Evolutionary conservation across 2,329 filamentous ascomycete species (phyloP), one percentile per base, ranked within the genome.

Genomic region (Xylariomycetidae sp.): DNA sequence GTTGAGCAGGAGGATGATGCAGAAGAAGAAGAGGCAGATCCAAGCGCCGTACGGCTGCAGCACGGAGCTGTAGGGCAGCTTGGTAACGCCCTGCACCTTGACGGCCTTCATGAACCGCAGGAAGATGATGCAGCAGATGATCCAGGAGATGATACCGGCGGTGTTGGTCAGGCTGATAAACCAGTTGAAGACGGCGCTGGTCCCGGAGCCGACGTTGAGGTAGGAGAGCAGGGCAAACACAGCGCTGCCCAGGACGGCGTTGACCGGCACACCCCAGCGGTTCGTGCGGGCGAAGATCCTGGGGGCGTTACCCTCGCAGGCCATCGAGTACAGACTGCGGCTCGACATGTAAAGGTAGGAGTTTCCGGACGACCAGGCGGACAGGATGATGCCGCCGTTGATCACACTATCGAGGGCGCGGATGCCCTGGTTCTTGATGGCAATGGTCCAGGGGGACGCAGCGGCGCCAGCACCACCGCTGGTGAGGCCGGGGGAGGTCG

Each of bases 181-280:
- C 73, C 72, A 77, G 46, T 69, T 71, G 52, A 77, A 76, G 5
- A 85, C 80, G 19, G 74, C 68, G 1, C 74, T 65, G 0, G 75
- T 69, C 29, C 62, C 56, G 46, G 71, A 71, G 16, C 68, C 76
- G 30, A 82, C 67, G 46, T 81, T 77, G 40, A 83, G 56, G 52
- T 84, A 85, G 11, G 72, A 70, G 15, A 86, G 61, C 12, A 80
- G 66, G 8, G 74, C 69, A 37, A 86, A 14, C 12, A 9, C 7
- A 10, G 26, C 26, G 3, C 75, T 73, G 17, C 75, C 56, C 14
- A 45, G 42, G 16, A 57, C 49, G 10, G 50, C 48, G 19, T 46
- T 49, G 13, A 51, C 36, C 0, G 67, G 69, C 2, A 71, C 62
- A 25, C 69, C 68, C 15, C 56, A 53, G 38, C 63, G 66, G 23